phyloP scores from a whole-genome alignment of 2,329 filamentous ascomycete genomes.

The Penicillium sp. region DNA sequence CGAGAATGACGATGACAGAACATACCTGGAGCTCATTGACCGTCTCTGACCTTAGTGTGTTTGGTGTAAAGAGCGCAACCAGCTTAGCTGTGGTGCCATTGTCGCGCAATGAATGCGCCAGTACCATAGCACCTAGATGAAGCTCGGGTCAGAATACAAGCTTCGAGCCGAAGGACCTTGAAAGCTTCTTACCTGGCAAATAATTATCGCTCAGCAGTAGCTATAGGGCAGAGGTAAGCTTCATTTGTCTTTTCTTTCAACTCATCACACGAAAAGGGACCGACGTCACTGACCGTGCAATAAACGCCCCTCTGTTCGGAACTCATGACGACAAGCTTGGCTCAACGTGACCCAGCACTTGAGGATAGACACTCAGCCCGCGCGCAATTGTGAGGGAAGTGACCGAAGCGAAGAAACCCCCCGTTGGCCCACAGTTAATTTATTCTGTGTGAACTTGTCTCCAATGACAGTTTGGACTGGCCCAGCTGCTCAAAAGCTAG shows the following conservation, averaged over 20 bases:
- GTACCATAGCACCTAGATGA: conserved; percentile 75
- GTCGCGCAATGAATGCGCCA: conserved; percentile 93
- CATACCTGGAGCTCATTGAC: conserved; percentile 74
- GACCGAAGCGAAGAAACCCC: not conserved
- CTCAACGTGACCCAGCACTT: not conserved
- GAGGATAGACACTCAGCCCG: not conserved
- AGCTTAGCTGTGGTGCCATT: conserved; percentile 82
- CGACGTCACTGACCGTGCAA: conserved; percentile 52
- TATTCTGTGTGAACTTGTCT: conserved; percentile 3
- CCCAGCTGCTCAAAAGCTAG: conserved; percentile 1
- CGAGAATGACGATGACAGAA: not conserved
- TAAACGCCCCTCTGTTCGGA: conserved; percentile 59
- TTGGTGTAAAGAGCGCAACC: conserved; percentile 77
- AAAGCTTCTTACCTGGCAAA: conserved; percentile 69
- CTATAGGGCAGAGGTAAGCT: conserved; percentile 49
- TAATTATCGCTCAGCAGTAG: conserved; percentile 91
- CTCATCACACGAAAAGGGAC: conserved; percentile 1
- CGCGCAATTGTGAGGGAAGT: not conserved
- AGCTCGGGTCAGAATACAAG: conserved; percentile 1
- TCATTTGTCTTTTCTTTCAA: conserved; percentile 2
- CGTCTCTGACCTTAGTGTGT: conserved; percentile 72
- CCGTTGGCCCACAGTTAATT: conserved; percentile 8
- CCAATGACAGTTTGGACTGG: conserved; percentile 18
- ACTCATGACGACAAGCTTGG: conserved; percentile 36
- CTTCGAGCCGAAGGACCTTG: not conserved